phyloP scores from a whole-genome alignment of 176 grass and related monocot genomes.

The Oryza nivara region DNA sequence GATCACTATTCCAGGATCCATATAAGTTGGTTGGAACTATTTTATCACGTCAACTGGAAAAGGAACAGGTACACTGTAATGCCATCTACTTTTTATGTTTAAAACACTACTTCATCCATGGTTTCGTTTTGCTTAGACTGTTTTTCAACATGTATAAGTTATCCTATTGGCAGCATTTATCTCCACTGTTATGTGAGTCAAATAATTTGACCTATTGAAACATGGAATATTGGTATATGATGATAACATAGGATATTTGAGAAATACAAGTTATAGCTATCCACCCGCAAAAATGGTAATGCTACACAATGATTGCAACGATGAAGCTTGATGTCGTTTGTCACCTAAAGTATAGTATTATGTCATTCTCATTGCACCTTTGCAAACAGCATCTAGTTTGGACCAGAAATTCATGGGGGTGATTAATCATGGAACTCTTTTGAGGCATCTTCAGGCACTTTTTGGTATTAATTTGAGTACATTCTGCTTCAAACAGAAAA shows the following conservation, averaged over 20 bases:
- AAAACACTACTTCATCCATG: not conserved
- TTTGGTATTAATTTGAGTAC: not conserved
- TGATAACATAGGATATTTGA: not conserved
- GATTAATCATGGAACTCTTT: not conserved
- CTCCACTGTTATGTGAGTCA: not conserved
- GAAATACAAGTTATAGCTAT: not conserved
- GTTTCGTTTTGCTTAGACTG: not conserved
- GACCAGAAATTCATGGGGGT: not conserved
- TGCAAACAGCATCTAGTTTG: not conserved
- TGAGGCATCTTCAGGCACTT: not conserved
- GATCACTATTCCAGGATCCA: conserved; percentile 56
- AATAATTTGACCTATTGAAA: not conserved
- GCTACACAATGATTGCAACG: not conserved
- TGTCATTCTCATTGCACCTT: not conserved
- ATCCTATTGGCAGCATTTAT: not conserved
- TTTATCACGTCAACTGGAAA: conserved; percentile 62
- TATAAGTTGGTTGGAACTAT: conserved; percentile 57
- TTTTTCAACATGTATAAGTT: not conserved
- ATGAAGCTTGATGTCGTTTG: not conserved
- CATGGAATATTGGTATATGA: not conserved
- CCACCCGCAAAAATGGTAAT: not conserved
- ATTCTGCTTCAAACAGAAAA: not conserved
- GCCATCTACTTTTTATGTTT: not conserved
- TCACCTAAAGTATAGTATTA: not conserved
- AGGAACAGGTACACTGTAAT: conserved; percentile 58